Percentiles rank a stretch among this genome's conserved stretches.
Evolutionary conservation across 192 early-diverging fungal genomes (phyloP).

Genomic region (Podochytrium sp.): DNA sequence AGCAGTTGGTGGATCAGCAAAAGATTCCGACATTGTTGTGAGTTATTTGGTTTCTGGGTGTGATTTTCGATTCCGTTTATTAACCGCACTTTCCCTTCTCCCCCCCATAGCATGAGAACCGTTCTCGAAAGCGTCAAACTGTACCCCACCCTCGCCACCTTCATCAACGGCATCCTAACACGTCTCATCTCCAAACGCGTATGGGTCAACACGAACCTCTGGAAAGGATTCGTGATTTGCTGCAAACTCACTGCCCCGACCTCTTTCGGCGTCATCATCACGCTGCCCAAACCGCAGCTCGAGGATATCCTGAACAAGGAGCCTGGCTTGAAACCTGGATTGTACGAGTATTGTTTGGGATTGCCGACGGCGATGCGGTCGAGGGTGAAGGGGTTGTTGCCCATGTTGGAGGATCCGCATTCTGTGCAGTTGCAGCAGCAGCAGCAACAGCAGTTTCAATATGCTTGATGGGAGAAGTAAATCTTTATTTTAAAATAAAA

Average conservation of each 20-base stretch:
- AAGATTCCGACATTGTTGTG: constrained; percentile 68
- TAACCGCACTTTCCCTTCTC: neutral
- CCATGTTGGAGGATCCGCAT: constrained; percentile 24
- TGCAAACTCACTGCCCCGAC: constrained; percentile 42
- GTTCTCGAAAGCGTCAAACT: constrained; percentile 70
- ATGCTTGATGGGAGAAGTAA: neutral
- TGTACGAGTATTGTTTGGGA: constrained; percentile 33
- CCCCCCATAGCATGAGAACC: constrained; percentile 60
- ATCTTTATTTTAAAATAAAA: too few relatives aligned
- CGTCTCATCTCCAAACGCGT: constrained; percentile 68
- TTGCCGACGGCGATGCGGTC: constrained; percentile 27
- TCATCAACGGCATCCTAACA: constrained; percentile 61
- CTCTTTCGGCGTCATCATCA: constrained; percentile 35
- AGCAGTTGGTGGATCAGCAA: constrained; percentile 64
- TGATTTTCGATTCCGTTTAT: too few relatives aligned
- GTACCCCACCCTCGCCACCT: constrained; percentile 63
- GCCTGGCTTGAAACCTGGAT: constrained; percentile 20
- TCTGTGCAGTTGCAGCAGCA: neutral
- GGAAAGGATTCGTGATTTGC: constrained; percentile 78
- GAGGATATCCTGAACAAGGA: constrained; percentile 35
- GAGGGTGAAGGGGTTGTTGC: constrained; percentile 14
- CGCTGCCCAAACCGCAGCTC: constrained; percentile 37
- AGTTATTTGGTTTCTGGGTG: neutral
- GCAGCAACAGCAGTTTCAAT: neutral
- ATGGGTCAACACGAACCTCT: constrained; percentile 69